phyloP scores from a whole-genome alignment of 192 early-diverging fungal genomes.

The Phlyctochytrium bullatum region DNA sequence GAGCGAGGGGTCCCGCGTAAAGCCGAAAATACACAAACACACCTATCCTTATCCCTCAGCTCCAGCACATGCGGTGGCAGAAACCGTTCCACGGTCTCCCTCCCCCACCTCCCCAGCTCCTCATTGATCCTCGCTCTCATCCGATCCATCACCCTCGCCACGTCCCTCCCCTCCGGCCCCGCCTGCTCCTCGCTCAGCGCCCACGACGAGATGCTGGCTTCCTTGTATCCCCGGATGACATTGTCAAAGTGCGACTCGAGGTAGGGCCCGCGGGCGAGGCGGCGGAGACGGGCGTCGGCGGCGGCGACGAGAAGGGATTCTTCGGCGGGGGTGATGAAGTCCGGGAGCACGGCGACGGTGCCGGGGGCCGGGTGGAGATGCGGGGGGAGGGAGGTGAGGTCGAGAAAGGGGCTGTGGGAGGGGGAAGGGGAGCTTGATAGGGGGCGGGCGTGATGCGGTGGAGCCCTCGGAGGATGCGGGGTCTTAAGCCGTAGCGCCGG shows the following conservation, averaged over 20 bases:
- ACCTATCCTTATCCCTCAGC: slow-evolving; percentile 36
- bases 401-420: background rate
- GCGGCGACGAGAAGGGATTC: slow-evolving; percentile 14
- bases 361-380: slow-evolving; percentile 15
- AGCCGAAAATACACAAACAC: background rate
- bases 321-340: slow-evolving; percentile 11
- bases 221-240: slow-evolving; percentile 55
- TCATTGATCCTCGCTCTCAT: slow-evolving; percentile 57
- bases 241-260: slow-evolving; percentile 75
- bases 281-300: slow-evolving; percentile 39
- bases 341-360: slow-evolving; percentile 18
- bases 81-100: slow-evolving; percentile 40
- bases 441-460: too few relatives aligned
- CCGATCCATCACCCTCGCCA: slow-evolving; percentile 53
- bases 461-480: too few relatives aligned
- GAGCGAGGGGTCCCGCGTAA: too few relatives aligned
- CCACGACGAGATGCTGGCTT: slow-evolving; percentile 24
- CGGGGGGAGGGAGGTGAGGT: background rate
- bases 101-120: slow-evolving; percentile 24
- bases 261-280: slow-evolving; percentile 53
- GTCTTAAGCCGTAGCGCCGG: too few relatives aligned
- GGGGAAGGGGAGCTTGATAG: background rate
- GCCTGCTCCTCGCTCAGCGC: slow-evolving; percentile 60
- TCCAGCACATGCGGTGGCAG: slow-evolving; percentile 79
- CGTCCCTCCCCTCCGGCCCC: slow-evolving; percentile 43